Conservation (phyloP, 2,329 filamentous ascomycete species). For the Chaetomium strumarium region DNA sequence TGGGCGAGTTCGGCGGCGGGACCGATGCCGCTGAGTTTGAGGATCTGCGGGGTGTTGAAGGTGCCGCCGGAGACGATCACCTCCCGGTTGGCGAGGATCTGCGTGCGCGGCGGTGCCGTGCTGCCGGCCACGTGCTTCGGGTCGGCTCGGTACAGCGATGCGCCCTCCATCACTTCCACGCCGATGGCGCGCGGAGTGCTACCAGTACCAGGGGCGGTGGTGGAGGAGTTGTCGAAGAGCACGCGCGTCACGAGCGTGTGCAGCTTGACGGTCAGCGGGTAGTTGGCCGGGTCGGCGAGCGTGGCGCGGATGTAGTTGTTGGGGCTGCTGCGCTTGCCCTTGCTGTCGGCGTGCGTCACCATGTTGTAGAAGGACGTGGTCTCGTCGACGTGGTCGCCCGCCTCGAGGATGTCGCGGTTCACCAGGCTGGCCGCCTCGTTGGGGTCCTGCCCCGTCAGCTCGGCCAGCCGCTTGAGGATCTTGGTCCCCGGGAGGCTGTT, state of each 20-base stretch:
- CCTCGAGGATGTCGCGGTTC: slow-evolving; percentile 27
- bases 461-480: slow-evolving; percentile 22
- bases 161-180: slow-evolving; percentile 38
- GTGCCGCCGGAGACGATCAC: slow-evolving; percentile 44
- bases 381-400: slow-evolving; percentile 25
- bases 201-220: slow-evolving; percentile 24
- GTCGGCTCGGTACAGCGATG: slow-evolving; percentile 37
- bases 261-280: slow-evolving; percentile 38
- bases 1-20: slow-evolving; percentile 31
- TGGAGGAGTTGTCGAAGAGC: slow-evolving; percentile 34
- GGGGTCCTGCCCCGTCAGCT: slow-evolving; percentile 29
- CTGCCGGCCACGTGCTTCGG: slow-evolving; percentile 31
- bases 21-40: slow-evolving; percentile 40
- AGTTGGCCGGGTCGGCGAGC: slow-evolving; percentile 32
- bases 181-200: slow-evolving; percentile 32
- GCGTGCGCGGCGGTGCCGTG: slow-evolving; percentile 18
- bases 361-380: slow-evolving; percentile 29
- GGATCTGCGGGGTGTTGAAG: slow-evolving; percentile 27
- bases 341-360: slow-evolving; percentile 23
- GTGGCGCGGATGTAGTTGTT: slow-evolving; percentile 36
- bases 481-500: slow-evolving; percentile 17
- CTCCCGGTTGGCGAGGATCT: slow-evolving; percentile 34
- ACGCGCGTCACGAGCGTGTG: slow-evolving; percentile 34
- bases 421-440: slow-evolving; percentile 26
- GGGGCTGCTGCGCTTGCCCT: slow-evolving; percentile 36